Evolutionary conservation across 192 early-diverging fungal species (phyloP).

Genomic region (Glomus cerebriforme): DNA sequence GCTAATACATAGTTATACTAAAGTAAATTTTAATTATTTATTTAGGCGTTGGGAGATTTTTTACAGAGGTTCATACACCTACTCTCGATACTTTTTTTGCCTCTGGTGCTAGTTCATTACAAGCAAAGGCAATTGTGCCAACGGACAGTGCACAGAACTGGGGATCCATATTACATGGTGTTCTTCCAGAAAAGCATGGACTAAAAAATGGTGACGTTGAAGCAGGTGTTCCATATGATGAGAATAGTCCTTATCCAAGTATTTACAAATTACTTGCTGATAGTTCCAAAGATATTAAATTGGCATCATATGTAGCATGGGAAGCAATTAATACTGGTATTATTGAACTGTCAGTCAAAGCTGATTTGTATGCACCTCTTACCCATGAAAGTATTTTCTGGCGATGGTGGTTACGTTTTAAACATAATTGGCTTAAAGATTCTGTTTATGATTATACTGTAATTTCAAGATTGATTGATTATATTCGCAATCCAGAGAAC

Average conservation of each 20-base stretch:
- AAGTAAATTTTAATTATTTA: not conserved
- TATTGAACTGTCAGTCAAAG: slow-evolving; percentile 14
- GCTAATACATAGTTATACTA: not conserved
- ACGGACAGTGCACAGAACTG: slow-evolving; percentile 28
- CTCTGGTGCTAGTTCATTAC: slow-evolving; percentile 19
- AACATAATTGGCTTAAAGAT: slow-evolving; percentile 7
- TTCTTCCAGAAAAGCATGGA: slow-evolving; percentile 26
- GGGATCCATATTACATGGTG: slow-evolving; percentile 24
- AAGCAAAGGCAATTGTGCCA: slow-evolving; percentile 12
- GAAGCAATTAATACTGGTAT: slow-evolving; percentile 29
- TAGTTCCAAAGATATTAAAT: slow-evolving; percentile 1
- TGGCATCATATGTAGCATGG: slow-evolving; percentile 24
- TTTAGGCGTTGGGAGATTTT: slow-evolving; percentile 15
- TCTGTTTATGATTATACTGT: slow-evolving; percentile 13
- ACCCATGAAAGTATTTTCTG: not conserved
- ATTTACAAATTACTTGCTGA: slow-evolving; percentile 23
- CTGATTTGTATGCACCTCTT: not conserved
- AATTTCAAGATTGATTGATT: not conserved
- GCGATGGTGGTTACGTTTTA: not conserved
- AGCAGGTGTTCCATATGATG: slow-evolving; percentile 2
- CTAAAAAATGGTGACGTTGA: slow-evolving; percentile 25
- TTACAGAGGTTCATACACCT: not conserved
- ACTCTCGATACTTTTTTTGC: slow-evolving; percentile 2
- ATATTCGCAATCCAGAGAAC: slow-evolving; percentile 8
- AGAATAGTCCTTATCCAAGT: slow-evolving; percentile 24